Evolutionary conservation across 805 yeast species (phyloP).

Genomic region (Diddensiella transvaalensis): DNA sequence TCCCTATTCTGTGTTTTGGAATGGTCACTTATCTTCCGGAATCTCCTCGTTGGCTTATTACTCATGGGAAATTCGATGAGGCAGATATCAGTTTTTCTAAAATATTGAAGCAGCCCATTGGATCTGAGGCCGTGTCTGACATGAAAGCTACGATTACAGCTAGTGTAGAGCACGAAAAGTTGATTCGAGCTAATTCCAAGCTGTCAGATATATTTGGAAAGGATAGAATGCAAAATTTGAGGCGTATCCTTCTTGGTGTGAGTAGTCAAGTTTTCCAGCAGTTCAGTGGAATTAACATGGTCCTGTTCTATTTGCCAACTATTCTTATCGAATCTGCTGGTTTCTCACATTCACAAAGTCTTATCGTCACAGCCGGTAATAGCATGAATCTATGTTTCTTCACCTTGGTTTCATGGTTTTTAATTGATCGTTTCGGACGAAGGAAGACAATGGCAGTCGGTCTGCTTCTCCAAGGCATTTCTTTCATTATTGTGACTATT

Average conservation of each 20-base stretch:
- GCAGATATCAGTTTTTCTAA: constrained; percentile 7
- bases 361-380: constrained; percentile 67
- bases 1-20: constrained; percentile 48
- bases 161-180: constrained; percentile 37
- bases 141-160: constrained; percentile 50
- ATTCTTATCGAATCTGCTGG: constrained; percentile 45
- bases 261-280: constrained; percentile 67
- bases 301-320: constrained; percentile 48
- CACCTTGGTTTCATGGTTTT: constrained; percentile 57
- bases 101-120: constrained; percentile 24
- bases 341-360: constrained; percentile 77
- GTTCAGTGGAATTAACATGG: constrained; percentile 68
- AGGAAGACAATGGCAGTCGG: constrained; percentile 59
- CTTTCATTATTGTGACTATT: constrained; percentile 8
- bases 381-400: constrained; percentile 34
- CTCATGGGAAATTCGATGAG: constrained; percentile 36
- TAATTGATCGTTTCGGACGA: constrained; percentile 61
- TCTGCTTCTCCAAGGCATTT: constrained; percentile 8
- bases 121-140: constrained; percentile 53
- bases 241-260: constrained; percentile 56
- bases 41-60: constrained; percentile 77
- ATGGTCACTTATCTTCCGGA: constrained; percentile 71
- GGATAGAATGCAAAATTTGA: constrained; percentile 37
- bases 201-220: constrained; percentile 13
- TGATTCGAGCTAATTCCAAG: constrained; percentile 26